These are phyloP conservation scores for Didymellaceae sp. DNA, from an alignment of 2,329 filamentous ascomycete genomes.

Conservation along the genomic window DNA sequence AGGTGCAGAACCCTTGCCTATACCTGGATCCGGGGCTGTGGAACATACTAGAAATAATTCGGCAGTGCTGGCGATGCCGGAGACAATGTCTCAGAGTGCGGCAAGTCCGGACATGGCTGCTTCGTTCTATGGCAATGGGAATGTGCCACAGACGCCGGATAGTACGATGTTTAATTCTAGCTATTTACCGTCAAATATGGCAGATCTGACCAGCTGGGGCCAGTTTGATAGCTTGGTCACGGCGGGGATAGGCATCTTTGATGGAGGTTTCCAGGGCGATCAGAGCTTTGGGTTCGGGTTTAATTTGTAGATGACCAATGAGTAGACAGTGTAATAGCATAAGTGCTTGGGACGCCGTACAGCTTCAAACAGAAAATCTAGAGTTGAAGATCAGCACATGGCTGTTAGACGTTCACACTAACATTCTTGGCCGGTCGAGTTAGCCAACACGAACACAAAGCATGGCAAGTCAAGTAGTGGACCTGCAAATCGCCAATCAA, in stretches of 20 bases:
- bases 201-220: constrained; percentile 47
- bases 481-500: too few species aligned
- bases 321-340: too few species aligned
- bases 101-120: constrained; percentile 19
- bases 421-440: too few species aligned
- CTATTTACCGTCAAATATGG: constrained; percentile 37
- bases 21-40: not conserved
- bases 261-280: constrained; percentile 36
- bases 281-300: constrained; percentile 31
- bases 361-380: too few species aligned
- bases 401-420: too few species aligned
- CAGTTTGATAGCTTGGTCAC: constrained; percentile 49
- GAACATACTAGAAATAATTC: constrained; percentile 3
- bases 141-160: constrained; percentile 41
- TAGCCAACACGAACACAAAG: too few species aligned
- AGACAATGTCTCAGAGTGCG: constrained; percentile 21
- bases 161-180: constrained; percentile 31
- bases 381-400: too few species aligned
- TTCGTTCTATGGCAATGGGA: constrained; percentile 22
- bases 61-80: constrained; percentile 4
- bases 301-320: constrained; percentile 21
- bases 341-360: too few species aligned
- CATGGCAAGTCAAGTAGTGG: too few species aligned
- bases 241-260: constrained; percentile 42
- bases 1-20: not conserved